Evolutionary conservation across 2,329 filamentous ascomycete genomes (phyloP).

Genomic region (Cladophialophora chaetospira): DNA sequence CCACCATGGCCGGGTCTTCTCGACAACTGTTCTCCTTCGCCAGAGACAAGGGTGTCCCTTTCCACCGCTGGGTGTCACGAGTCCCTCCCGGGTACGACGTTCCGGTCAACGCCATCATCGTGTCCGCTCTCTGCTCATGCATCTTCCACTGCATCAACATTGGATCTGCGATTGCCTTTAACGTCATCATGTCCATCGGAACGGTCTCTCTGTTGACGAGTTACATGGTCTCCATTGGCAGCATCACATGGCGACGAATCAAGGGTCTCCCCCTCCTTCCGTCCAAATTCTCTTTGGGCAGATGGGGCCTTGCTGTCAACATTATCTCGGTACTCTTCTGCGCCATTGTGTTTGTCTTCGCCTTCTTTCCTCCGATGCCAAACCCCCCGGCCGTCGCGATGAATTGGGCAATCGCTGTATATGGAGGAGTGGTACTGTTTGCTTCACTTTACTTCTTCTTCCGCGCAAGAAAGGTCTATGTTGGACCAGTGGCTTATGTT

Average conservation of each 20-base stretch:
- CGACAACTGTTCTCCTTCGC: conserved; percentile 43
- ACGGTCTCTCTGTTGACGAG: conserved; percentile 52
- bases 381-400: conserved; percentile 25
- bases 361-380: conserved; percentile 36
- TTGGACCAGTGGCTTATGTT: conserved; percentile 35
- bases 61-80: conserved; percentile 36
- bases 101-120: conserved; percentile 42
- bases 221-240: conserved; percentile 51
- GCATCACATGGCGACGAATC: conserved; percentile 40
- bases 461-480: conserved; percentile 33
- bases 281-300: conserved; percentile 42
- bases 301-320: conserved; percentile 43
- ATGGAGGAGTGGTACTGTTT: conserved; percentile 31
- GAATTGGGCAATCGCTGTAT: conserved; percentile 37
- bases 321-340: conserved; percentile 34
- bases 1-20: conserved; percentile 38
- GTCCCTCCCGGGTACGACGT: conserved; percentile 39
- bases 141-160: conserved; percentile 54
- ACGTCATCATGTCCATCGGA: conserved; percentile 54
- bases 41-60: conserved; percentile 41
- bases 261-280: conserved; percentile 38
- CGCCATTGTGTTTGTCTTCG: conserved; percentile 28
- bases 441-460: conserved; percentile 33
- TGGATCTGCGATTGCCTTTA: conserved; percentile 53
- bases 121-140: conserved; percentile 50